A percentile compares a stretch with the other conserved stretches of the same genome.
Conservation (phyloP, 2,329 filamentous ascomycete species). For the Neopestalotiopsis clavispora region DNA sequence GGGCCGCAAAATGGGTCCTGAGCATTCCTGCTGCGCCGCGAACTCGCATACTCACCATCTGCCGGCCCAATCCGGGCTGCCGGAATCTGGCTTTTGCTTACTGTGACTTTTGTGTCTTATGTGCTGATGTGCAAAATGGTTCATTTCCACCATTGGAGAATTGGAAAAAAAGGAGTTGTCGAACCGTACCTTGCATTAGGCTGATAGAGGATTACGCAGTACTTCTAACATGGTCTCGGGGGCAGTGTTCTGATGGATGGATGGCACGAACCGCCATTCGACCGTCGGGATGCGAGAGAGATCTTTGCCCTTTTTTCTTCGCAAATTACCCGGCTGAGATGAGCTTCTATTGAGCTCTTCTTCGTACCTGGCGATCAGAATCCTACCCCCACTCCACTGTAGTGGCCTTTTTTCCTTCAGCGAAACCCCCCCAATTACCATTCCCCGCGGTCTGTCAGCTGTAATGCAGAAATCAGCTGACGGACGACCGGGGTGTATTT, state of each 20-base stretch:
- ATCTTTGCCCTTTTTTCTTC: neutral
- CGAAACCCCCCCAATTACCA: neutral
- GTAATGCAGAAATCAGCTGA: neutral
- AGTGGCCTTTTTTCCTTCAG: neutral
- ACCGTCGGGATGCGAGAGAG: neutral
- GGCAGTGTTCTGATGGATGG: too few species aligned
- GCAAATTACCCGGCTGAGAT: neutral
- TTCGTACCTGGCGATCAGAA: slow-evolving; percentile 11
- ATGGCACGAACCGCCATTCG: neutral
- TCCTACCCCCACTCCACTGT: neutral
- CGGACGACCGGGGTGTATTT: neutral
- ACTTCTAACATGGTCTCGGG: too few species aligned
- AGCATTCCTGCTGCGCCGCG: neutral
- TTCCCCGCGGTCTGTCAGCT: neutral
- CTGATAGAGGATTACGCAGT: neutral
- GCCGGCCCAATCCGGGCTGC: neutral
- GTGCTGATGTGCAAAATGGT: neutral
- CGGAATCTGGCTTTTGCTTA: neutral
- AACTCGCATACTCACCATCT: neutral
- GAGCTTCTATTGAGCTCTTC: neutral
- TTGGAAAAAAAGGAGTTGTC: neutral
- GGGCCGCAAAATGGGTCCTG: neutral
- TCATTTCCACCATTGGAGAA: neutral
- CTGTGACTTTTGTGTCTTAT: neutral
- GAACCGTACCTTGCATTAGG: neutral